These are phyloP conservation scores for Sonneratia alba DNA, from an alignment of 345 rosid genomes.

Conservation along the genomic window DNA sequence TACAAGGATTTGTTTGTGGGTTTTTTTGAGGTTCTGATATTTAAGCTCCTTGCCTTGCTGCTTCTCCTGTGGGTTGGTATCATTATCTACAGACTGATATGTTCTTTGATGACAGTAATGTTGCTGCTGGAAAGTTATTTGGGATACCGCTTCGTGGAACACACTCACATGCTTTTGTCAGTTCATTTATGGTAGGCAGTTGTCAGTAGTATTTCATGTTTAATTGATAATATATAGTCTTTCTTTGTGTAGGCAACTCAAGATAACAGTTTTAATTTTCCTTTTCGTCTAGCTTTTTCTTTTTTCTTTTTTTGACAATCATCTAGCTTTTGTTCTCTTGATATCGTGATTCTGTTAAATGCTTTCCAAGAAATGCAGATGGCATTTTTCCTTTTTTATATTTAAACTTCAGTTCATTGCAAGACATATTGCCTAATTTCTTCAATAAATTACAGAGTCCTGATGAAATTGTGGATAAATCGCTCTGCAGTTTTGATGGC, in stretches of 20 bases:
- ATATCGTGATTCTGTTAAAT: background rate
- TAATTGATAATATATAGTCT: background rate
- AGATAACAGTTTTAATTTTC: background rate
- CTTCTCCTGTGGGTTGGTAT: background rate
- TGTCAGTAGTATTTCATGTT: background rate
- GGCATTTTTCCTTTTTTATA: background rate
- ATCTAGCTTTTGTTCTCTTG: background rate
- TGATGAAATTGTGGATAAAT: conserved; percentile 74
- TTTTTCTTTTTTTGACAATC: too few relatives aligned
- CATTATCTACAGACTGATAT: background rate
- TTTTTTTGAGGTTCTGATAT: background rate
- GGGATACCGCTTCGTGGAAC: conserved; percentile 97
- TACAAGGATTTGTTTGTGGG: background rate
- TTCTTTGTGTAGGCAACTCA: background rate
- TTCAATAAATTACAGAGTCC: conserved; percentile 43
- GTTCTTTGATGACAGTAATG: conserved; percentile 47
- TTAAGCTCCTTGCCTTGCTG: background rate
- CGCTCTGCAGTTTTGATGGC: conserved; percentile 53
- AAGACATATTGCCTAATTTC: conserved; percentile 12
- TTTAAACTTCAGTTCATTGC: background rate
- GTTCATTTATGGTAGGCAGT: conserved; percentile 82
- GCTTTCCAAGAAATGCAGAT: background rate
- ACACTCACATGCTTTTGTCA: conserved; percentile 98
- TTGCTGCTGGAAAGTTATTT: conserved; percentile 81
- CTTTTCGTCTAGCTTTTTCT: background rate